A percentile compares a stretch with the other conserved stretches of the same genome.
These are phyloP conservation scores for Beauveria varroae DNA, from an alignment of 2,329 filamentous ascomycete genomes.

Conservation along the genomic window DNA sequence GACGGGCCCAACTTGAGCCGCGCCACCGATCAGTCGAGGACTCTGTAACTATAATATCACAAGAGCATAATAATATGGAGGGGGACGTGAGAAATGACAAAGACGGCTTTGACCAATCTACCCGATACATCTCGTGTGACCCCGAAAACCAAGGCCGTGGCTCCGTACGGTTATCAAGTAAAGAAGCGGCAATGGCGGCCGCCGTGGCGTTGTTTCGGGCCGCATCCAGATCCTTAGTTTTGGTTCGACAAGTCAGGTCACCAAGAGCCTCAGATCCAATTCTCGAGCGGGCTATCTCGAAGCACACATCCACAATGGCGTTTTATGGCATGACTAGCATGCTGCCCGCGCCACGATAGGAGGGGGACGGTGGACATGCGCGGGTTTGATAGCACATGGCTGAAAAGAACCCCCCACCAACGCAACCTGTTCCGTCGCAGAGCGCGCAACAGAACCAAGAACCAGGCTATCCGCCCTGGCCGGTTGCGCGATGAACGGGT, in stretches of 20 bases:
- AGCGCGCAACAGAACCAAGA: background rate
- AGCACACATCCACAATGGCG: background rate
- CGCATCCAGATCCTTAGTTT: background rate
- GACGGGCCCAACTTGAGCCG: background rate
- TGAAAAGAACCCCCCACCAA: background rate
- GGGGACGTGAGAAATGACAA: background rate
- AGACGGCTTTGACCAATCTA: background rate
- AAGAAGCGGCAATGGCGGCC: background rate
- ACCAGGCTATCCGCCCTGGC: background rate
- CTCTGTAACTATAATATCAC: background rate
- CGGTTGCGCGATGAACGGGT: background rate
- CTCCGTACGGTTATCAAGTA: background rate
- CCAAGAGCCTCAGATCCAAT: background rate
- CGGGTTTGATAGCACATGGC: background rate
- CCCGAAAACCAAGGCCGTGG: background rate
- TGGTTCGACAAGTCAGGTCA: background rate
- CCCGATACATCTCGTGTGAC: background rate
- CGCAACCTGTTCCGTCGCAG: background rate
- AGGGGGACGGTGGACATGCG: no score
- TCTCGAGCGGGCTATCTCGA: background rate
- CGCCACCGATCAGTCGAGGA: background rate
- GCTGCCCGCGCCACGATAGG: no score
- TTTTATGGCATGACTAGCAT: background rate
- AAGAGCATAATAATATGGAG: no score
- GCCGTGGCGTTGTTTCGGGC: conserved; percentile 1